phyloP scores from a whole-genome alignment of 2,329 filamentous ascomycete genomes.

The Emergomyces orientalis region DNA sequence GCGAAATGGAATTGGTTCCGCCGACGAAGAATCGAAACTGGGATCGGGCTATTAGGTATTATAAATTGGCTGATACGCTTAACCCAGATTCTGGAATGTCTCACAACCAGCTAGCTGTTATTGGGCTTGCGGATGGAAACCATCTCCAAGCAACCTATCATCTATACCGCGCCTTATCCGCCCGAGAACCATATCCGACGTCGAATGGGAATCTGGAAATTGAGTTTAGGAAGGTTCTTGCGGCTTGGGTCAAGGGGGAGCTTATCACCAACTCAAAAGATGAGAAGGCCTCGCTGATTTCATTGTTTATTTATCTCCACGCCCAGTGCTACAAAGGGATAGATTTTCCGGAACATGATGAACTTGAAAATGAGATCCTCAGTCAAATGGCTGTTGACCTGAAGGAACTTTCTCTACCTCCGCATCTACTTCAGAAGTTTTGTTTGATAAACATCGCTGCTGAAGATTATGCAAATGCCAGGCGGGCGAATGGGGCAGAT shows the following conservation, averaged over 20 bases:
- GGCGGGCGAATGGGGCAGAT: constrained; percentile 40
- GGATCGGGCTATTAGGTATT: constrained; percentile 73
- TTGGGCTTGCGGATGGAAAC: constrained; percentile 65
- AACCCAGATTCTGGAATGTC: constrained; percentile 70
- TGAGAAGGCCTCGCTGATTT: constrained; percentile 55
- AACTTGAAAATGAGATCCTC: constrained; percentile 77
- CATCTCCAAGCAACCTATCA: constrained; percentile 82
- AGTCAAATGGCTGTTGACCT: constrained; percentile 65
- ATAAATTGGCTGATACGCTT: constrained; percentile 69
- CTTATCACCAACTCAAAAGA: constrained; percentile 20
- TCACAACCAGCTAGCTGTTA: constrained; percentile 84
- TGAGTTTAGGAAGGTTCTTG: constrained; percentile 61
- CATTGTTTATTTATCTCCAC: constrained; percentile 80
- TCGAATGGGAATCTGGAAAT: constrained; percentile 68
- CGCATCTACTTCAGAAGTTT: constrained; percentile 61
- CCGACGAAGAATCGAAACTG: constrained; percentile 61
- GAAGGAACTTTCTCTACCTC: constrained; percentile 55
- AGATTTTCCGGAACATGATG: constrained; percentile 63
- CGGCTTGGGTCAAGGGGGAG: constrained; percentile 48
- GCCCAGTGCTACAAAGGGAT: constrained; percentile 72
- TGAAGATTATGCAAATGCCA: constrained; percentile 59
- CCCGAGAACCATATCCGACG: constrained; percentile 63
- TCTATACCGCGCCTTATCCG: constrained; percentile 72
- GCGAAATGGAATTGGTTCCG: constrained; percentile 57
- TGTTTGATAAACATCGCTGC: constrained; percentile 79